Evolutionary conservation across 108 stramenopile genomes (phyloP).

Genomic region (Conticribra weissflogii): DNA sequence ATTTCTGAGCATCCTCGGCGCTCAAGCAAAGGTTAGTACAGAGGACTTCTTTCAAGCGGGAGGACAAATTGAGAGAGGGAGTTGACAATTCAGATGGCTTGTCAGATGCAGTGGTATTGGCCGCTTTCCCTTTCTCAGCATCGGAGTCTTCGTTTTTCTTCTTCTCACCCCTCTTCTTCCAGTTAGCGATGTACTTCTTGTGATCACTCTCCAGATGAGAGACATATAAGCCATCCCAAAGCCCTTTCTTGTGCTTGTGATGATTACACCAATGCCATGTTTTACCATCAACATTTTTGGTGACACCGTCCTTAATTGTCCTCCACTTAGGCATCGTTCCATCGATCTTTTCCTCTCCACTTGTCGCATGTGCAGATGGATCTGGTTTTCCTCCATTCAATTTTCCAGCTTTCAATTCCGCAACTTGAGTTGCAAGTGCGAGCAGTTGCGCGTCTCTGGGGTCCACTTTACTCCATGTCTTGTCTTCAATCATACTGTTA

Average conservation of each 20-base stretch:
- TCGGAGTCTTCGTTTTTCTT: neutral
- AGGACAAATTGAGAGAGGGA: neutral
- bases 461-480: slow-evolving; percentile 5
- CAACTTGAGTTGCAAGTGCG: neutral
- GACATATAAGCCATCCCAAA: neutral
- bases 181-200: neutral
- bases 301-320: neutral
- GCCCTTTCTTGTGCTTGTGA: neutral
- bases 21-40: neutral
- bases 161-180: neutral
- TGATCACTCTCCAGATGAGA: neutral
- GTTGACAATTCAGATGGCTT: neutral
- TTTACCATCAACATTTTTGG: neutral
- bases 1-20: slow-evolving; percentile 1
- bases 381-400: neutral
- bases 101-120: neutral
- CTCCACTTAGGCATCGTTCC: neutral
- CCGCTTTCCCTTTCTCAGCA: neutral
- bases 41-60: neutral
- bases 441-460: slow-evolving; percentile 3
- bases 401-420: neutral
- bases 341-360: neutral
- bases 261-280: neutral
- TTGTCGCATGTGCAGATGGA: neutral
- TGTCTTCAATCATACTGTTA: neutral